Evolutionary conservation across 345 rosid species (phyloP), one percentile per base, ranked within the genome.

Genomic region (Turnera subulata): DNA sequence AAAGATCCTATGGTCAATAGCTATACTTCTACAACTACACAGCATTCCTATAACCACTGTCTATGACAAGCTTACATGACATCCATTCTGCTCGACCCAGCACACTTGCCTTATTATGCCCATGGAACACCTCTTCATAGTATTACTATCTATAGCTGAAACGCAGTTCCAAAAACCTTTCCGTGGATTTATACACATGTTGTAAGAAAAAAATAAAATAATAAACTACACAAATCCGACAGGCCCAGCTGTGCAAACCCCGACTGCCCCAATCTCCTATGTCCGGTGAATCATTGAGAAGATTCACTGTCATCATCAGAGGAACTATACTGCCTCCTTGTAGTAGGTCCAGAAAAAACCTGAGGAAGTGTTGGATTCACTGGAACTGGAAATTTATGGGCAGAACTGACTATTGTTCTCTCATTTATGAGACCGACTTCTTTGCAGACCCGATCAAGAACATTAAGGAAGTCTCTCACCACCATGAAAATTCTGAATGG

Each of bases 401-500:
- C 48, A 45, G 20, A 45, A 16, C 21, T 45, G n/a, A 16, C 48
- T 16, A 17, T 45, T 18, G 48, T 45, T 17, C 48, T 19, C n/a
- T 45, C 8, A 4, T 16, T 45, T 45, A 45, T 45, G 20, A 6
- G 15, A 16, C 21, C 48, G n/a, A 17, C 21, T 17, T 17, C 48
- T 16, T 45, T 45, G 48, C 20, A 45, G 48, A 45, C 48, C 19
- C 48, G 21, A 45, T 45, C 48, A 45, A 45, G 48, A 45, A 45
- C 48, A 1, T 17, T 45, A 45, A 45, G 48, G n/a, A 45, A 45
- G 48, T 45, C 48, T 18, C 48, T 45, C 48, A 90, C 97, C 46
- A 90, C 90, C 49, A 72, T 60, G 59, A 94, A 90, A 8, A 85
- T 87, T 35, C 96, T 78, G 65, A 77, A 83, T 0, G 84, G 89